phyloP scores from a whole-genome alignment of 148 eudicot species.

The Rheum nobile region DNA sequence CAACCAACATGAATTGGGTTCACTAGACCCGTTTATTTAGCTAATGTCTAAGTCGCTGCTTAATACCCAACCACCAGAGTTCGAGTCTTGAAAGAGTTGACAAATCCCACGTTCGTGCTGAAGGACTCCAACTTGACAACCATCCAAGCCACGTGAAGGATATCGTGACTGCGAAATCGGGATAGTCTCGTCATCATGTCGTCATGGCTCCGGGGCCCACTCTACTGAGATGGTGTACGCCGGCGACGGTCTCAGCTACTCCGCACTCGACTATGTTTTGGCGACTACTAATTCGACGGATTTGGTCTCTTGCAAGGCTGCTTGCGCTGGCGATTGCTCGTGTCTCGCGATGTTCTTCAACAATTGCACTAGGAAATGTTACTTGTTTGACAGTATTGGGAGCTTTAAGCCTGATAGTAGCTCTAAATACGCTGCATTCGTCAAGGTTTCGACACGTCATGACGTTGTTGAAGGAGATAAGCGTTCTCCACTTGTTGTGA shows the following conservation, averaged over 20 bases:
- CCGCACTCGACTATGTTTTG: constrained; percentile 42
- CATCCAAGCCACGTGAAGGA: too few species aligned
- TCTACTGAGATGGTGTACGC: constrained; percentile 36
- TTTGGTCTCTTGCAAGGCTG: constrained; percentile 45
- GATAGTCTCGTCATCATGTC: constrained; percentile 35
- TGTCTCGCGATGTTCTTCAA: constrained; percentile 71
- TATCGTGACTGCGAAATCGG: constrained; percentile 37
- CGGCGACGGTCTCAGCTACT: constrained; percentile 55
- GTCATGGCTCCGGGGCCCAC: constrained; percentile 13
- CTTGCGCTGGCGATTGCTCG: constrained; percentile 60
- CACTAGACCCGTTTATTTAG: too few species aligned
- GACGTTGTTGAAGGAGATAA: constrained; percentile 16
- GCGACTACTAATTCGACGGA: constrained; percentile 40
- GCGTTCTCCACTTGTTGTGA: constrained; percentile 18
- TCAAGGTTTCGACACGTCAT: constrained; percentile 31
- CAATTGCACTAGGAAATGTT: constrained; percentile 53
- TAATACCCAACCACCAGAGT: too few species aligned
- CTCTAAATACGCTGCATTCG: constrained; percentile 27
- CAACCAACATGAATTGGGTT: too few species aligned
- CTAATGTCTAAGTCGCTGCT: too few species aligned
- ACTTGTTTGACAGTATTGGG: constrained; percentile 53
- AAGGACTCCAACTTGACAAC: too few species aligned
- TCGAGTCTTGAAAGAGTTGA: too few species aligned
- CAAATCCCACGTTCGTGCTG: too few species aligned
- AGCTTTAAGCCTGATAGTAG: constrained; percentile 40